A percentile compares a stretch with the other conserved stretches of the same genome.
Evolutionary conservation across 2,329 filamentous ascomycete species (phyloP).

Genomic region (Fusarium globosum): DNA sequence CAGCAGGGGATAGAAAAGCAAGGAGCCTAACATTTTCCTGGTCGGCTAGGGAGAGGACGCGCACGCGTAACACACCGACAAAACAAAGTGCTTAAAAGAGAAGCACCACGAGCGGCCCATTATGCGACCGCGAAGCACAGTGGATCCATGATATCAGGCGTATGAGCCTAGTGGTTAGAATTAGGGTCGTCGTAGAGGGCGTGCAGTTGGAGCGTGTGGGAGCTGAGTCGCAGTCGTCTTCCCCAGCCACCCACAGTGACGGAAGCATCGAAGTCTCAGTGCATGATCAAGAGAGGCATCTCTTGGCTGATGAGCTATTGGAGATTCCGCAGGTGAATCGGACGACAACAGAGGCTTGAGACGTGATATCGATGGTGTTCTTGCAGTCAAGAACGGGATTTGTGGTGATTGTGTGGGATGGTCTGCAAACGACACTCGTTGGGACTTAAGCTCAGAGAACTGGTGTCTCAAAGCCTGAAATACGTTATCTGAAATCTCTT

Average conservation of each 20-base stretch:
- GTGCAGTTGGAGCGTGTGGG: slow-evolving; percentile 40
- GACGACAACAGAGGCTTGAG: slow-evolving; percentile 29
- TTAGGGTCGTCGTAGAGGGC: slow-evolving; percentile 20
- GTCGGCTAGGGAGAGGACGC: slow-evolving; percentile 40
- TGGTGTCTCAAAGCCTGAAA: not conserved
- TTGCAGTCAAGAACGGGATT: slow-evolving; percentile 19
- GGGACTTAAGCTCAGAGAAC: slow-evolving; percentile 17
- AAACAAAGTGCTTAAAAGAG: slow-evolving; percentile 45
- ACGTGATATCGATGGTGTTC: slow-evolving; percentile 27
- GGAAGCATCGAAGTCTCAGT: slow-evolving; percentile 23
- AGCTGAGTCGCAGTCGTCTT: slow-evolving; percentile 35
- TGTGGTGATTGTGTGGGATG: slow-evolving; percentile 30
- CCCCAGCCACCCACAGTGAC: slow-evolving; percentile 42
- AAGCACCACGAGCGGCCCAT: slow-evolving; percentile 47
- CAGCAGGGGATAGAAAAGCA: slow-evolving; percentile 33
- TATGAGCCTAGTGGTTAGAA: slow-evolving; percentile 42
- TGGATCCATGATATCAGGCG: slow-evolving; percentile 47
- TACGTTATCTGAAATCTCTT: not conserved
- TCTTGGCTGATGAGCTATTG: slow-evolving; percentile 35
- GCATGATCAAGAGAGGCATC: slow-evolving; percentile 31
- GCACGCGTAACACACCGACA: slow-evolving; percentile 53
- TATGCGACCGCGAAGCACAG: slow-evolving; percentile 52
- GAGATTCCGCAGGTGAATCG: slow-evolving; percentile 36
- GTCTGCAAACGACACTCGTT: slow-evolving; percentile 19
- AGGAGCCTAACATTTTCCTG: slow-evolving; percentile 32